Evolutionary conservation across 441 rosid species (phyloP).

Genomic region (Syzygium syzygioides): DNA sequence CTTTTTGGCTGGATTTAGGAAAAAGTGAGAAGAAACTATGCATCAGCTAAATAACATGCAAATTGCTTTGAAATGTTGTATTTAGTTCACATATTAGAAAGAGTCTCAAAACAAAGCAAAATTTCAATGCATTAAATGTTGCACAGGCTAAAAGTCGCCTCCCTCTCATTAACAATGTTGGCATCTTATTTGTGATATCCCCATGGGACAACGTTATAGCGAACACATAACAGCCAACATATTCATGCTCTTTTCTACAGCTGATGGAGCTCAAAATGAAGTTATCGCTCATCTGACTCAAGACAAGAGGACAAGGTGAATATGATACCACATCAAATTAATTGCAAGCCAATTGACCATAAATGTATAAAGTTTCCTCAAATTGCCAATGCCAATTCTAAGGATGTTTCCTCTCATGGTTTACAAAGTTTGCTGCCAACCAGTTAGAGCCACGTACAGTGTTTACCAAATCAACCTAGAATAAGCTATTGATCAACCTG

Average conservation of each 20-base stretch:
- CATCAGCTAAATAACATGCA: slow-evolving; percentile 7
- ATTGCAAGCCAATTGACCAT: background rate
- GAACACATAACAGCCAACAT: background rate
- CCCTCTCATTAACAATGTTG: background rate
- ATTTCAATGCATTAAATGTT: background rate
- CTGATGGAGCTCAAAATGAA: background rate
- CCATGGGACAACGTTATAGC: background rate
- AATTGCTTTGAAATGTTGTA: background rate
- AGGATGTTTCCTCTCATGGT: background rate
- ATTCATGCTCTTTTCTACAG: background rate
- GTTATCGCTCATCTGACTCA: background rate
- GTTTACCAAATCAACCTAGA: background rate
- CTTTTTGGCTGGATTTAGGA: slow-evolving; percentile 41
- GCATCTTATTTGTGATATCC: background rate
- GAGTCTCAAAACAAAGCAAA: background rate
- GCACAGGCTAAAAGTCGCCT: background rate
- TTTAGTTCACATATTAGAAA: background rate
- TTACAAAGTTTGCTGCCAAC: background rate
- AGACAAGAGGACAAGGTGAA: background rate
- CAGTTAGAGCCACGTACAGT: background rate
- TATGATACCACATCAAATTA: background rate
- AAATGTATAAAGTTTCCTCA: background rate
- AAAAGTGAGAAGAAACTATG: slow-evolving; percentile 2
- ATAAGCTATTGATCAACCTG: background rate
- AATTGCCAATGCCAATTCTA: background rate